Conservation (phyloP, 768 basidiomycete species). For the Suillus weaverae region DNA sequence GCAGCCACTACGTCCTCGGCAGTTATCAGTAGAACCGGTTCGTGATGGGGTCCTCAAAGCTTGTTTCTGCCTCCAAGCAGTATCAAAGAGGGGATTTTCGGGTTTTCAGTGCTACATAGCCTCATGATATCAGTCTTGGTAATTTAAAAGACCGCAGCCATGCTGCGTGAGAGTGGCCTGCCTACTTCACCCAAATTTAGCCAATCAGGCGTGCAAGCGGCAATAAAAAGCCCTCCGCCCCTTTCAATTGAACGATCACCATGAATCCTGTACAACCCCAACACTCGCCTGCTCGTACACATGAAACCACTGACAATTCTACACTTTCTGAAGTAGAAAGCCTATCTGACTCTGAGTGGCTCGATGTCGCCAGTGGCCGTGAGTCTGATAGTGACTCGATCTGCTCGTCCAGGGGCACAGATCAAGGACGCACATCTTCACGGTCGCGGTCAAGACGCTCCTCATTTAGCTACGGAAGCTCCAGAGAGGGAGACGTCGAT, state of each 20-base stretch:
- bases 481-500: conserved; percentile 66
- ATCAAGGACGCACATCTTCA: conserved; percentile 54
- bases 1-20: conserved; percentile 45
- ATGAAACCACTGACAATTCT: conserved; percentile 40
- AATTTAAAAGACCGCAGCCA: background rate
- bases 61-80: background rate
- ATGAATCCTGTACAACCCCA: conserved; percentile 23
- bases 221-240: conserved; percentile 30
- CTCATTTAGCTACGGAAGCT: conserved; percentile 68
- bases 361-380: conserved; percentile 65
- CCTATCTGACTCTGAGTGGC: conserved; percentile 82
- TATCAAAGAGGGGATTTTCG: background rate
- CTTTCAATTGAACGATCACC: conserved; percentile 25
- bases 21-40: conserved; percentile 22
- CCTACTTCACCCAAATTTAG: conserved; percentile 11
- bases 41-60: conserved; percentile 10
- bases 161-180: conserved; percentile 12
- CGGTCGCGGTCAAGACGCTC: conserved; percentile 65
- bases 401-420: conserved; percentile 55
- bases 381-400: conserved; percentile 73
- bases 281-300: conserved; percentile 20
- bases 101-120: background rate
- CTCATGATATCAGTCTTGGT: background rate
- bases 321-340: conserved; percentile 62
- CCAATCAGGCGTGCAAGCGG: conserved; percentile 13